These are phyloP conservation scores for Dipodascus albidus DNA, from an alignment of 805 yeast species.

Conservation along the genomic window DNA sequence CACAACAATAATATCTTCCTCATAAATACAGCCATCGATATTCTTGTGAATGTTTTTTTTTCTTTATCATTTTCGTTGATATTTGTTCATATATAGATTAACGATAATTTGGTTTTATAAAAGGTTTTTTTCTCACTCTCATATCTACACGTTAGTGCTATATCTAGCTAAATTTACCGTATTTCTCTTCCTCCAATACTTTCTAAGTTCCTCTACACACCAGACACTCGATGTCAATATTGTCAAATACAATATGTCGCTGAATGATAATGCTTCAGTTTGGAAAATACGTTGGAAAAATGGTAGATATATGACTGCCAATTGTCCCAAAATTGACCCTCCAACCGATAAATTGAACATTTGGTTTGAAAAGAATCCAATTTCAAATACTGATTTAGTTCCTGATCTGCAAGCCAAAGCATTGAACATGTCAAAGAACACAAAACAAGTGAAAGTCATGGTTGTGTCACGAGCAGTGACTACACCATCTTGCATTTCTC, in stretches of 20 bases:
- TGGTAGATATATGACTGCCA: conserved; percentile 88
- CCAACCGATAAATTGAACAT: conserved; percentile 94
- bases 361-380: conserved; percentile 65
- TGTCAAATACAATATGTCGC: conserved; percentile 56
- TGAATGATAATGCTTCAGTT: conserved; percentile 73
- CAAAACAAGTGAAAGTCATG: conserved; percentile 97
- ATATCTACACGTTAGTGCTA: conserved; percentile 15
- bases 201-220: conserved; percentile 74
- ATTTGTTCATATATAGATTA: not conserved
- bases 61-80: not conserved
- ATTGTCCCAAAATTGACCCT: conserved; percentile 78
- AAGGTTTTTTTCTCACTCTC: not conserved
- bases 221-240: conserved; percentile 69
- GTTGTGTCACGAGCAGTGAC: conserved; percentile 95
- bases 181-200: conserved; percentile 30
- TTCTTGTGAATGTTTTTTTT: too few relatives aligned
- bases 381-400: conserved; percentile 67
- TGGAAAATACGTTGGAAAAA: conserved; percentile 89
- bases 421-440: conserved; percentile 91
- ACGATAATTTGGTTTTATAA: not conserved
- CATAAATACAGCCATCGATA: not conserved
- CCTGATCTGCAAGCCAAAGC: conserved; percentile 89
- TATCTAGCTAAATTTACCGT: conserved; percentile 13
- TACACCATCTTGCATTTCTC: conserved; percentile 71
- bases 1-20: conserved; percentile 28